These are phyloP conservation scores for Olyra latifolia DNA, from an alignment of 176 grass and related monocot genomes.

Conservation along the genomic window DNA sequence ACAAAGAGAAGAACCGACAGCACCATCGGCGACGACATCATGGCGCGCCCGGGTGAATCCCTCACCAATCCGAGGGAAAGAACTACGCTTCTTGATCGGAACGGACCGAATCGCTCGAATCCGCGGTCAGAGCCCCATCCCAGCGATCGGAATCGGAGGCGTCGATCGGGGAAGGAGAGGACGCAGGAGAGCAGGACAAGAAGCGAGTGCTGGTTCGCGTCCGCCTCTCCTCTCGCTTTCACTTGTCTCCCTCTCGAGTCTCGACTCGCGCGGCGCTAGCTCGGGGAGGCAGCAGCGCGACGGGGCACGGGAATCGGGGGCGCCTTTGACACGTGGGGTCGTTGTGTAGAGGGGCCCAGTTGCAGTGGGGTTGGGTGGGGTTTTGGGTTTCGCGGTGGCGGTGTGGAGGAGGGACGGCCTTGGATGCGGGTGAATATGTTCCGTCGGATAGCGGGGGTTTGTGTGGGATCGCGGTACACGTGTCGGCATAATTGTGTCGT, in stretches of 20 bases:
- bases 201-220: background rate
- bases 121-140: conserved; percentile 3
- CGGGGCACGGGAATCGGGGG: background rate
- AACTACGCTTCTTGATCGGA: background rate
- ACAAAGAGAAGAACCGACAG: conserved; percentile 48
- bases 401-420: background rate
- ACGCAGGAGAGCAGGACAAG: background rate
- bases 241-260: background rate
- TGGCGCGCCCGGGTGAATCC: background rate
- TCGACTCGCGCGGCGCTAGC: background rate
- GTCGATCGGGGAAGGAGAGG: background rate
- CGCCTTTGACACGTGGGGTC: background rate
- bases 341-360: rapidly evolving
- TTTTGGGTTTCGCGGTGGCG: background rate
- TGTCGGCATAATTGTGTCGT: no score
- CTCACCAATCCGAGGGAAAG: background rate
- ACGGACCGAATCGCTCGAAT: background rate
- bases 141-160: background rate
- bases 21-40: conserved; percentile 40
- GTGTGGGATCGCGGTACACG: no score
- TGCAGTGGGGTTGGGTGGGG: background rate
- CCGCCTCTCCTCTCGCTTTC: conserved; percentile 11
- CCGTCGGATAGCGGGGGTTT: conserved; percentile 7
- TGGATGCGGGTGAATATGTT: background rate
- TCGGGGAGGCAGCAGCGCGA: background rate